Base-by-base conservation (phyloP, 257 asterid genomes). In the Solanum medicagineum region DNA sequence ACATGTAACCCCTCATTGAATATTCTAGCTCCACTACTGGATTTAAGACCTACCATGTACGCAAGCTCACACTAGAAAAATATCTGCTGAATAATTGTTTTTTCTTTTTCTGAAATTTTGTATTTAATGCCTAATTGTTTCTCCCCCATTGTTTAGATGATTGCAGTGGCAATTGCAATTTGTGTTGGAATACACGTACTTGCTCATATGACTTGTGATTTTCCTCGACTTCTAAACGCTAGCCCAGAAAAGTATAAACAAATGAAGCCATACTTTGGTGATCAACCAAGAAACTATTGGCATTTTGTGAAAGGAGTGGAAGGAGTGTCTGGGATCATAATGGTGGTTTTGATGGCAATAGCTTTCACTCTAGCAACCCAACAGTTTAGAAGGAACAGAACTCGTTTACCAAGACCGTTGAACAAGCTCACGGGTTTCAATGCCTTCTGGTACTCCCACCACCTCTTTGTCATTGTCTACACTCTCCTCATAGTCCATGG, bases 361-460 rank as follows among this genome's bases (percentile, higher is more conserved):
- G 94, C 98, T 22, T 95, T 95, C 92, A 93, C 97, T 44, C 87
- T 95, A 4, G 98, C 98, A 74, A 90, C 92, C 7, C 96, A 95
- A 17, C 91, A 89, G 93, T 93, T 95, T n/a, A 90, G 98, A 74
- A 89, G 98, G 57, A 89, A 86, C 86, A 90, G 20, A 83, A 81
- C 93, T 3, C 86, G 87, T 2, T 57, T 95, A 8, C 98, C 98
- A 4, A 92, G 86, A 54, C 94, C 95, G 10, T 83, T 95, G 51
- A 55, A 93, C 80, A 93, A 93, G 17, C 88, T 95, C 32, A 88
- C 98, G 10, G 98, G 98, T 2, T 95, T 93, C 92, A 95, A 93
- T 86, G 98, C 98, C 66, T 95, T 95, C 60, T 95, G 98, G 98
- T 95, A 95, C 62, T 95, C 98, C 32, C 98, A 95, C 80, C 98